Base-by-base conservation (phyloP, 2,329 filamentous ascomycete genomes). In the Penicillium sp. region DNA sequence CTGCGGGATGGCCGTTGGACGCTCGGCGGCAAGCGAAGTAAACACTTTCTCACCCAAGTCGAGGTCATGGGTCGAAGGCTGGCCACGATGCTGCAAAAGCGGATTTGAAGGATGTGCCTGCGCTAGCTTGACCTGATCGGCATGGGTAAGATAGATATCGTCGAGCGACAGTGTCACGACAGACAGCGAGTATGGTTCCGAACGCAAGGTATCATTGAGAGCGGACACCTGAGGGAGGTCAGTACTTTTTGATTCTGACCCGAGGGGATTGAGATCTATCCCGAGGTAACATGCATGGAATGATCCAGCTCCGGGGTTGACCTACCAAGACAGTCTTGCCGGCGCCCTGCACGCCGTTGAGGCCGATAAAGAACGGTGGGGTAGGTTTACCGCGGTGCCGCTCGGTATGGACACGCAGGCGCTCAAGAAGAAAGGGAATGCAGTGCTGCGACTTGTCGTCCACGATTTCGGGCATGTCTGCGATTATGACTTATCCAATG, bases 321-420 rank as follows among this genome's bases (percentile, higher is more conserved):
- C 76, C 65, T 67, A 82, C 90, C 62, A 95, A 80, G 11, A 91
- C 95, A 3, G 91, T 95, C 75, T 97, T 96, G 59, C 92, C 92
- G 31, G 88, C 86, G 53, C 92, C 92, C 72, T 96, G 92, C 25
- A 95, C 83, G 53, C 91, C 92, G 62, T 95, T 95, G 62, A 97
- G 80, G 39, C 90, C 92, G 55, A 96, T 79, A 67, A 95, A 82
- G 69, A 95, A 88, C 25, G 90, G 89, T 16, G 78, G 79, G 58
- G 64, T 59, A 46, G 49, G 47, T 18, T 58, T 55, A 43, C 73
- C 64, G 33, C 60, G 61, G 55, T 71, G 65, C 53, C 70, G 72
- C 14, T 67, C 62, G 53, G 72, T 73, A 65, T 86, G 80, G 30
- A 67, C 55, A 50, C 75, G 66, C 49, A 89, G 74, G 38, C 77